A percentile compares a stretch with the other conserved stretches of the same genome.
phyloP scores from a whole-genome alignment of 2,329 filamentous ascomycete genomes.

The Exophiala aquamarina region DNA sequence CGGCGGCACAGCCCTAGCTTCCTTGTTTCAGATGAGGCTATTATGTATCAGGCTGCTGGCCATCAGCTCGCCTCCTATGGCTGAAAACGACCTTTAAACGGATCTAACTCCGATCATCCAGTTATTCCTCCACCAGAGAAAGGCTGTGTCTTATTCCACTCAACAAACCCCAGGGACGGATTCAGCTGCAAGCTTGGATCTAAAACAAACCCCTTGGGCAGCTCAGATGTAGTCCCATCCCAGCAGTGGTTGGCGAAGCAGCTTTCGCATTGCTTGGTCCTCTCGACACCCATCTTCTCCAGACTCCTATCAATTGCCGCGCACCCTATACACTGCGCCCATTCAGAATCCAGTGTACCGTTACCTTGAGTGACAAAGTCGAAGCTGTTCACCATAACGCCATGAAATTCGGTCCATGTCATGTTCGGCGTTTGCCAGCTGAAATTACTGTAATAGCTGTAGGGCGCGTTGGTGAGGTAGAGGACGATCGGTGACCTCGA shows the following conservation, averaged over 20 bases:
- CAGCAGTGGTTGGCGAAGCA: conserved; percentile 28
- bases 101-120: too few relatives aligned
- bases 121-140: too few relatives aligned
- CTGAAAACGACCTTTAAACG: too few relatives aligned
- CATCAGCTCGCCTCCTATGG: too few relatives aligned
- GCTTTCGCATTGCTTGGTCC: conserved; percentile 21
- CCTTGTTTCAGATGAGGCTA: too few relatives aligned
- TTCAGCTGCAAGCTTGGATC: conserved; percentile 5
- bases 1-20: too few relatives aligned
- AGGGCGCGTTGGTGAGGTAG: conserved; percentile 28
- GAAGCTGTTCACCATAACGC: conserved; percentile 18
- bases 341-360: conserved; percentile 24
- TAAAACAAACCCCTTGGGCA: conserved; percentile 2
- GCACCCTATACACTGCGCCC: conserved; percentile 27
- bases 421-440: too few relatives aligned
- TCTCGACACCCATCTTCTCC: conserved; percentile 20
- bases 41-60: too few relatives aligned
- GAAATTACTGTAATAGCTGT: conserved; percentile 25
- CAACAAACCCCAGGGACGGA: conserved; percentile 7
- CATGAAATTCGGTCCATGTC: too few relatives aligned
- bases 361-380: conserved; percentile 28
- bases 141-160: conserved; percentile 11
- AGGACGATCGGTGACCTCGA: conserved; percentile 24
- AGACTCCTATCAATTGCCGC: conserved; percentile 28
- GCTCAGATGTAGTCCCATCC: conserved; percentile 22